Evolutionary conservation across 306 rosid species (phyloP), one percentile per base, ranked within the genome.

Genomic region (Arachis hypogaea): DNA sequence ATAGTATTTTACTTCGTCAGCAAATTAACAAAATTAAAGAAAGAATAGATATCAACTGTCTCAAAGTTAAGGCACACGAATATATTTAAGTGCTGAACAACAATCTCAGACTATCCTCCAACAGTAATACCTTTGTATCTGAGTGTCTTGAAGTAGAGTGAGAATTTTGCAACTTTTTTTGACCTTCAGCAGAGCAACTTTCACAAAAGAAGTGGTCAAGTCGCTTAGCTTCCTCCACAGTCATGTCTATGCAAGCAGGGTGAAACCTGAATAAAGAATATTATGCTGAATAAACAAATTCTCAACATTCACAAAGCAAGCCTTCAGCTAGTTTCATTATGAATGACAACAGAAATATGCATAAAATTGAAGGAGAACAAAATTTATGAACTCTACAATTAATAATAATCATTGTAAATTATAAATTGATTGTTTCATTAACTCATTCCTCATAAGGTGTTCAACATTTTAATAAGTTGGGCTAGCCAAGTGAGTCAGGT

Each of bases 171-270:
- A 95, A 81, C 88, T 88, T 87, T 67, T 92, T 90, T 84, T 86
- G 99, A 85, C 89, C 87, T 86, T 92, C 97, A 0, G 94, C 84
- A 41, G 97, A 94, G 76, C 99, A 94, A 69, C 81, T 66, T 84
- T 92, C 99, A 75, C 99, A 95, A 71, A 80, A 95, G 86, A 95
- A 95, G 85, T 88, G 90, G 57, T 95, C 98, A 22, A 95, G 92
- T 82, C 92, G 82, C 76, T 88, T 75, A 46, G 99, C 98, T 83
- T 95, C 98, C 86, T 95, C 96, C 57, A 80, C 86, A 63, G 90
- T 86, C 99, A 95, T 95, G 90, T 95, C 96, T 88, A 95, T 90
- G 87, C 99, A 95, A 79, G 90, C 89, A 85, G 99, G 99, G 81
- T 95, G 99, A 81, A 95, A 95, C 99, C 99, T 95, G 91, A 80